Percentiles rank a stretch among this genome's conserved stretches.
Conservation (phyloP, 164 flowering plant species). For the Chloranthus sessilifolius region DNA sequence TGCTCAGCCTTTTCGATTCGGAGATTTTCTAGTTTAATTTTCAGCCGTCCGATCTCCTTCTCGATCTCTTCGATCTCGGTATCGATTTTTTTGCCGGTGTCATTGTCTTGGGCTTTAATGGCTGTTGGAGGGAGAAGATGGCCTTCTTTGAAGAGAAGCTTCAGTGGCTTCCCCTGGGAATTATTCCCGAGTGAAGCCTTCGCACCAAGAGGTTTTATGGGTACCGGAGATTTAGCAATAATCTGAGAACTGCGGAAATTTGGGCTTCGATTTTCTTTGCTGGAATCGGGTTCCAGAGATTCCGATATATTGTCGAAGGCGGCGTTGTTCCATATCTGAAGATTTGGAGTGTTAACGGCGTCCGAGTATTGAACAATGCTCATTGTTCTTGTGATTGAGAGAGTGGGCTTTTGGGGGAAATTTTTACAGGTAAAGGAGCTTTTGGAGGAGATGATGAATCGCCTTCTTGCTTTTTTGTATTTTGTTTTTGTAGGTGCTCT, state of each 20-base stretch:
- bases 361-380: slow-evolving; percentile 44
- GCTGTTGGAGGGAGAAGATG: slow-evolving; percentile 6
- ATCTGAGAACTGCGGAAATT: slow-evolving; percentile 18
- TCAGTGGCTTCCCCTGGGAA: slow-evolving; percentile 25
- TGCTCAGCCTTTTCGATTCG: slow-evolving; percentile 26
- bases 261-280: slow-evolving; percentile 66
- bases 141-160: slow-evolving; percentile 21
- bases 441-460: background rate
- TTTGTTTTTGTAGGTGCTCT: no score
- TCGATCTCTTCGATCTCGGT: slow-evolving; percentile 61
- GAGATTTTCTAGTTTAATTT: slow-evolving; percentile 48
- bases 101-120: slow-evolving; percentile 13
- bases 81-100: slow-evolving; percentile 38
- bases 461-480: background rate
- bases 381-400: slow-evolving; percentile 23
- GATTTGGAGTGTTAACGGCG: slow-evolving; percentile 32
- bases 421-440: background rate
- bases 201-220: slow-evolving; percentile 29
- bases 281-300: slow-evolving; percentile 33
- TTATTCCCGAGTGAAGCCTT: slow-evolving; percentile 12
- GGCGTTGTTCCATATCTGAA: slow-evolving; percentile 73
- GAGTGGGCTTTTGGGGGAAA: background rate
- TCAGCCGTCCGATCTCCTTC: slow-evolving; percentile 48
- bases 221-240: slow-evolving; percentile 20
- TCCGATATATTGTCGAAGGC: slow-evolving; percentile 45